Evolutionary conservation across 139 green algal genomes (phyloP), one percentile per base, ranked within the genome.

Genomic region (Auxenochlorella pyrenoidosa): DNA sequence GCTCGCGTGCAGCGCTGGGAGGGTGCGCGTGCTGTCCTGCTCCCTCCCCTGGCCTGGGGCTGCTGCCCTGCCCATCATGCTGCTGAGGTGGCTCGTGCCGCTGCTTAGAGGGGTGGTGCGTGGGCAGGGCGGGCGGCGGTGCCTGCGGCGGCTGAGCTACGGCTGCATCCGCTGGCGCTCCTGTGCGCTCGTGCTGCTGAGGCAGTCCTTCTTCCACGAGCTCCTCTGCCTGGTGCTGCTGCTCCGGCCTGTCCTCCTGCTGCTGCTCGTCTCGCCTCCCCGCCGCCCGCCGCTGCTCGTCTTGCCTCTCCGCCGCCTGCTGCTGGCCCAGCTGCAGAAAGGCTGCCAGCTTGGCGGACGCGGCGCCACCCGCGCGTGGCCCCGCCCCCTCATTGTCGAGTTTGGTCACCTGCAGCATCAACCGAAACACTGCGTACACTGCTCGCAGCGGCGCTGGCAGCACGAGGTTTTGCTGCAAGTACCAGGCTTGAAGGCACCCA

Each of bases 261-360:
- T 60, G 59, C n/a, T 71, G 51, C 77, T 83, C 32, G 6, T 51
- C 3, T 38, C 60, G 34, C 51, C 34, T 65, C 79, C 43, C 26
- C 3, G 38, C 79, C 38, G 18, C 36, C 60, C 63, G 43, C 79
- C 60, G 30, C 47, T 85, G 24, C n/a, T n/a, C 32, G 6, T 51
- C 3, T 38, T 75, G 34, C 51, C 34, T 65, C 79, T 63, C 26
- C 3, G 38, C 79, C 38, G 18, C 36, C 60, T 76, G 43, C 79
- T 75, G 30, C 47, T 85, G 24, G 2, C 47, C 77, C 51, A 70
- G 6, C 4, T 41, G 40, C 40, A 47, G 70, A 16, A 76, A 76
- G 1, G 89, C 89, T 10, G 88, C 83, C 34, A 91, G 89, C 72
- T 91, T 92, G 18, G 91, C 75, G 0, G 90, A 84, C 0, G 82